Conservation (phyloP, 176 grass and related monocot species). For the Eleusine indica region DNA sequence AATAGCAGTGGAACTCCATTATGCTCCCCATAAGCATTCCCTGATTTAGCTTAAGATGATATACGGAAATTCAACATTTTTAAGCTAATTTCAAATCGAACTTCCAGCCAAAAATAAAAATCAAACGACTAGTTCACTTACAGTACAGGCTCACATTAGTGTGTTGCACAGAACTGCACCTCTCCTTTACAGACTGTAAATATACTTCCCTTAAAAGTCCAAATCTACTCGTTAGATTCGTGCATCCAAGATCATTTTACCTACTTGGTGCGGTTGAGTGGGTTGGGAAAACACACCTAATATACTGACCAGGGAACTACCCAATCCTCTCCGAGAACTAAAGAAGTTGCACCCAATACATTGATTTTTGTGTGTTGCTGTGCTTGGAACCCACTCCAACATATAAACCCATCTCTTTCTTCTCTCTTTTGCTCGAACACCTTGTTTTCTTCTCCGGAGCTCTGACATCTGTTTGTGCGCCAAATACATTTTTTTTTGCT, state of each 20-base stretch:
- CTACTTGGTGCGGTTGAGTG: conserved; percentile 16
- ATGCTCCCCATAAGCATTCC: neutral
- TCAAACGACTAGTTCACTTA: neutral
- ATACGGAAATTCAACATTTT: neutral
- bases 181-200: neutral
- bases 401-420: neutral
- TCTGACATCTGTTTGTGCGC: too few species aligned
- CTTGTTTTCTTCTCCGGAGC: too few species aligned
- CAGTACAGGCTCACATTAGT: neutral
- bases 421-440: neutral
- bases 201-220: neutral
- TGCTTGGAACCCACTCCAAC: conserved; percentile 44
- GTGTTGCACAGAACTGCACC: neutral
- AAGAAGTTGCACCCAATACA: neutral
- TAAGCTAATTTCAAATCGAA: neutral
- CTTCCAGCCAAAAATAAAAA: neutral
- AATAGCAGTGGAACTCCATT: too few species aligned
- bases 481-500: too few species aligned
- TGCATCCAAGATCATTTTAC: conserved; percentile 19
- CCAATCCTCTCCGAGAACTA: neutral
- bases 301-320: conserved; percentile 16
- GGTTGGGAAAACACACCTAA: conserved; percentile 31
- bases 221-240: neutral
- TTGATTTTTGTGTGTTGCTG: neutral
- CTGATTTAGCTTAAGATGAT: neutral